Evolutionary conservation across 768 basidiomycete species (phyloP).

Genomic region (Tephrocybe sp.): DNA sequence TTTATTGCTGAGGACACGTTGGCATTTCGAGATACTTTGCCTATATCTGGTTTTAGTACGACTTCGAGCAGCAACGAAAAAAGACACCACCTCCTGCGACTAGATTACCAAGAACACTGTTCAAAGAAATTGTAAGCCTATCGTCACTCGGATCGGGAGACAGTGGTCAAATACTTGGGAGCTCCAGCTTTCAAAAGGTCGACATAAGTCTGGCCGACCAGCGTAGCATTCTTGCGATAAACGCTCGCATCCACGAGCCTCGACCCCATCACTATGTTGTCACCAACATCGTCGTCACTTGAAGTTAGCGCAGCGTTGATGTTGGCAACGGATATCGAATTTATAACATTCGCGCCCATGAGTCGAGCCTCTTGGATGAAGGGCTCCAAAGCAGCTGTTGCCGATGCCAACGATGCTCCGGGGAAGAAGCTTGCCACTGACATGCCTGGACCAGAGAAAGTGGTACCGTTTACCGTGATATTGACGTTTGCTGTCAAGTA

Average conservation of each 20-base stretch:
- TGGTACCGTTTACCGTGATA: neutral
- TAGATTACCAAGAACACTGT: constrained; percentile 19
- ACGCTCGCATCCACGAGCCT: constrained; percentile 15
- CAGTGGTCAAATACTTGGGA: constrained; percentile 2
- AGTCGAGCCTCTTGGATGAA: constrained; percentile 19
- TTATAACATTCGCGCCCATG: constrained; percentile 14
- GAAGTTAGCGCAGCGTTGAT: constrained; percentile 16
- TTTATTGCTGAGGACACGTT: constrained; percentile 29
- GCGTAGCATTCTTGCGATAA: constrained; percentile 14
- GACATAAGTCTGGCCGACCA: constrained; percentile 20
- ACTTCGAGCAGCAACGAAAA: neutral
- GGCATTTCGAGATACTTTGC: constrained; percentile 32
- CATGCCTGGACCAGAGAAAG: neutral
- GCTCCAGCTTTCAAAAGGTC: constrained; percentile 20
- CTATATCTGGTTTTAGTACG: constrained; percentile 7
- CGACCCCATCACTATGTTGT: constrained; percentile 15
- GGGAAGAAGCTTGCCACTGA: constrained; percentile 19
- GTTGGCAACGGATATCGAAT: neutral
- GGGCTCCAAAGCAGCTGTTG: constrained; percentile 16
- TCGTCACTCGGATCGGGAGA: neutral
- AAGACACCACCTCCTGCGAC: constrained; percentile 20
- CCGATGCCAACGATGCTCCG: constrained; percentile 14
- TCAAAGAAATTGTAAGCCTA: neutral
- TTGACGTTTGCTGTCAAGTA: constrained; percentile 6
- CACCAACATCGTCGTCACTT: constrained; percentile 16